phyloP scores from a whole-genome alignment of 768 basidiomycete genomes.

The Fistulinella prunicolor region DNA sequence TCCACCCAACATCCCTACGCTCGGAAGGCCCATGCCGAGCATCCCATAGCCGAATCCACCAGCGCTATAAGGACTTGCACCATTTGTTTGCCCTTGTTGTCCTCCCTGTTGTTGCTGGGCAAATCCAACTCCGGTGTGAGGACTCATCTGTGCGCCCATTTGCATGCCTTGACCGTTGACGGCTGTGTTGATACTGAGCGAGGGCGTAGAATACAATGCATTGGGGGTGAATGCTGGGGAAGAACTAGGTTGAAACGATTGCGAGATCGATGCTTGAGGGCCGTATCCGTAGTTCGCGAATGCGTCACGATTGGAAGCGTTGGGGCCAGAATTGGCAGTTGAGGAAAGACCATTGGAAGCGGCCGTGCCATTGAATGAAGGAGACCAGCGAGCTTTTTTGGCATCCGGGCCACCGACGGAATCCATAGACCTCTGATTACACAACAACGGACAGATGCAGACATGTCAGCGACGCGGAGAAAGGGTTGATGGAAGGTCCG shows the following conservation, averaged over 20 bases:
- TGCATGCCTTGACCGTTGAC: slow-evolving; percentile 42
- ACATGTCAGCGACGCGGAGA: slow-evolving; percentile 2
- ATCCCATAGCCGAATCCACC: slow-evolving; percentile 61
- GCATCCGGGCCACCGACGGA: slow-evolving; percentile 75
- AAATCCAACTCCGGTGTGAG: slow-evolving; percentile 57
- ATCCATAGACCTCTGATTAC: slow-evolving; percentile 88
- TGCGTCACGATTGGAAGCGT: slow-evolving; percentile 53
- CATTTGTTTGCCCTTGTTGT: slow-evolving; percentile 43
- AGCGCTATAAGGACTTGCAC: slow-evolving; percentile 51
- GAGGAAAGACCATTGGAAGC: slow-evolving; percentile 36
- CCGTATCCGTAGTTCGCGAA: slow-evolving; percentile 90
- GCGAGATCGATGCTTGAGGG: slow-evolving; percentile 62
- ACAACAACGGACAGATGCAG: neutral
- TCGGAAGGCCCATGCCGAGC: slow-evolving; percentile 78
- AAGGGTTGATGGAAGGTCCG: slow-evolving; percentile 9
- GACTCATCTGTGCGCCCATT: slow-evolving; percentile 64
- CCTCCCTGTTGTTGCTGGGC: slow-evolving; percentile 38
- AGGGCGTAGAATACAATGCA: slow-evolving; percentile 71
- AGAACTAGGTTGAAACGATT: slow-evolving; percentile 46
- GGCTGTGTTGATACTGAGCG: slow-evolving; percentile 62
- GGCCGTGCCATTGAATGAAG: slow-evolving; percentile 42
- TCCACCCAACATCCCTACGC: slow-evolving; percentile 66
- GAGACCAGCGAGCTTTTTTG: slow-evolving; percentile 91
- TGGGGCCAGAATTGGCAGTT: slow-evolving; percentile 36
- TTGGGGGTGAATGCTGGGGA: slow-evolving; percentile 51